These are phyloP conservation scores for Rutstroemia sp. DNA, from an alignment of 2,329 filamentous ascomycete species.

Conservation along the genomic window DNA sequence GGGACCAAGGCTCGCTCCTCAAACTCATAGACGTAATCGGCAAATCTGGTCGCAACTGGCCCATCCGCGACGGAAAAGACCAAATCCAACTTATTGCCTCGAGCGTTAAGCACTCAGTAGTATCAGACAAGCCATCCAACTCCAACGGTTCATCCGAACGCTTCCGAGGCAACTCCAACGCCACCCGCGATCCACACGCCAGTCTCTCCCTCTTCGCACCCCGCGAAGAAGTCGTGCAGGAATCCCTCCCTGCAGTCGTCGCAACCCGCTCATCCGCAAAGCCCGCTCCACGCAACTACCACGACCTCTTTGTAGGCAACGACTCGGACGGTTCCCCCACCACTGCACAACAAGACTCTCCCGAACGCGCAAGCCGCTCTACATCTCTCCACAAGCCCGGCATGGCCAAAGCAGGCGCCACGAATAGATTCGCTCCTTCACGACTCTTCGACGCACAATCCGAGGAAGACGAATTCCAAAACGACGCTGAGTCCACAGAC, in stretches of 20 bases:
- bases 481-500: conserved; percentile 34
- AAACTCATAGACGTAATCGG: conserved; percentile 94
- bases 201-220: conserved; percentile 69
- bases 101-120: conserved; percentile 45
- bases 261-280: conserved; percentile 61
- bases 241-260: conserved; percentile 41
- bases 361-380: conserved; percentile 16
- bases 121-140: conserved; percentile 15
- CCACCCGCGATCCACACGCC: conserved; percentile 57
- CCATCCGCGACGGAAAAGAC: conserved; percentile 79
- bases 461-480: conserved; percentile 44
- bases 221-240: conserved; percentile 52
- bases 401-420: conserved; percentile 46
- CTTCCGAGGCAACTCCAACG: conserved; percentile 46
- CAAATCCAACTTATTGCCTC: conserved; percentile 70
- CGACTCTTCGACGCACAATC: conserved; percentile 48
- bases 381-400: conserved; percentile 22
- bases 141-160: conserved; percentile 32
- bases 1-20: conserved; percentile 90
- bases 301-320: conserved; percentile 60
- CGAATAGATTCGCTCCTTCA: conserved; percentile 55
- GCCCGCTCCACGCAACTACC: conserved; percentile 57
- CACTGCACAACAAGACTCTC: conserved; percentile 9
- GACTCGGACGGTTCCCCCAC: conserved; percentile 17
- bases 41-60: conserved; percentile 85